Base-by-base conservation (phyloP, 2,329 filamentous ascomycete species). In the Davidsoniella neocaledoniae region DNA sequence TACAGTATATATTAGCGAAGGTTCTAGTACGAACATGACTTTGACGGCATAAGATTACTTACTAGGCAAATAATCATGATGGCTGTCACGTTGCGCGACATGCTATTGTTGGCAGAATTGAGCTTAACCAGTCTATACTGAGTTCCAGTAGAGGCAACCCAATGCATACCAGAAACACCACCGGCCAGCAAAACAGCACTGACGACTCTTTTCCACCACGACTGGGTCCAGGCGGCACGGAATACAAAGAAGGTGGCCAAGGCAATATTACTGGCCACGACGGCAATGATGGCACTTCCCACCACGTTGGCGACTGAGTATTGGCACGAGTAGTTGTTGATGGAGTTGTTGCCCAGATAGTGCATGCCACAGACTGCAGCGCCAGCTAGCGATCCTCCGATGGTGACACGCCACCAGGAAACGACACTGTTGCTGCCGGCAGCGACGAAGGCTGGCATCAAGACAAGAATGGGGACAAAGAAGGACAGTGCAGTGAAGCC, bases 111-210 rank as follows among this genome's bases (percentile, higher is more conserved):
- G 12, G 60, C 56, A 29, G 66, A 55, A 45, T 68, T 66, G 47
- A 71, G 61, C 42, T 68, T 60, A 55, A 72, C 62, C 47, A 85
- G 63, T 41, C 70, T 70, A 61, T 88, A 91, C 7, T 63, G 61
- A 3, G 84, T 91, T 14, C 83, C 83, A 9, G 76, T 71, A 3
- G 81, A 73, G 29, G 82, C 86, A 50, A 81, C 81, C 82, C 85
- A 93, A 64, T 93, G 86, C 86, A 93, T 91, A 1, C 83, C 84
- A 8, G 81, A 87, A 2, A 91, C 83, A 39, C 82, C 84, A 14
- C 74, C 69, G 7, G 83, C 82, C 39, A 93, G 70, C 16, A 87
- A 63, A 43, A 77, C 64, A 8, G 81, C 81, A 54, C 79, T 84
- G 2, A 79, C 57, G 8, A 72, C 64, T 52, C 85, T 71, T 60